Evolutionary conservation across 202 grass and related monocot genomes (phyloP).

Genomic region (Hordeum pubiflorum): DNA sequence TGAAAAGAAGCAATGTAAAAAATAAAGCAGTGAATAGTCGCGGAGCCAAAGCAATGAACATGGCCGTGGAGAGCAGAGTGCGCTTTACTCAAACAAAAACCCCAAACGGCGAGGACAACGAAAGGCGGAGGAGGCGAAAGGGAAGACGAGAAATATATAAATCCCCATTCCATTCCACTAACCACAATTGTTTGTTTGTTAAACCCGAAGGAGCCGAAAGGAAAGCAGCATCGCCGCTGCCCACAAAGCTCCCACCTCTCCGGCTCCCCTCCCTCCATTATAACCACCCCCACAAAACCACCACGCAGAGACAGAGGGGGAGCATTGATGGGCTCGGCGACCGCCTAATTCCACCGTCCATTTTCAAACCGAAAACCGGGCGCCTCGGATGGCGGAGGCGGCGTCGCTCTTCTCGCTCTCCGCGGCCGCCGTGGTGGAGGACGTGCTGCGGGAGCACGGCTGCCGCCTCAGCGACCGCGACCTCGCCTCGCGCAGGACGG

Average conservation of each 20-base stretch:
- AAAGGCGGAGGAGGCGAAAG: background rate
- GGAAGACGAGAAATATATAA: background rate
- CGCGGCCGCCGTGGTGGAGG: conserved; percentile 75
- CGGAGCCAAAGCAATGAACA: background rate
- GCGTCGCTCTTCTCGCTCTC: conserved; percentile 55
- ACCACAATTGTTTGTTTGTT: conserved; percentile 32
- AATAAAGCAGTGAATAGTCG: background rate
- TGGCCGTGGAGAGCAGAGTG: conserved; percentile 17
- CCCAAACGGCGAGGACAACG: conserved; percentile 15
- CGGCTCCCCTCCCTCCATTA: conserved; percentile 37
- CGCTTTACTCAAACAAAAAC: conserved; percentile 36
- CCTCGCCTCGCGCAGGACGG: conserved; percentile 78
- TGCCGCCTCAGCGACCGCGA: conserved; percentile 73
- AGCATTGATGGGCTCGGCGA: conserved; percentile 38
- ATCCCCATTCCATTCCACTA: conserved; percentile 31
- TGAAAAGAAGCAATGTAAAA: background rate
- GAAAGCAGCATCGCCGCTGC: conserved; percentile 18
- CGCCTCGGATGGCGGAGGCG: conserved; percentile 50
- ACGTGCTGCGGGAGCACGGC: conserved; percentile 83
- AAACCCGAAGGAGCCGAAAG: conserved; percentile 39
- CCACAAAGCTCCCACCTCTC: conserved; percentile 46
- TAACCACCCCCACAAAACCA: conserved; percentile 53
- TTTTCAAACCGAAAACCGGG: conserved; percentile 12
- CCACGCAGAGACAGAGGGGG: background rate
- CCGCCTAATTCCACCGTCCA: conserved; percentile 33